phyloP scores from a whole-genome alignment of 768 basidiomycete genomes.

The Leccinum boreale region DNA sequence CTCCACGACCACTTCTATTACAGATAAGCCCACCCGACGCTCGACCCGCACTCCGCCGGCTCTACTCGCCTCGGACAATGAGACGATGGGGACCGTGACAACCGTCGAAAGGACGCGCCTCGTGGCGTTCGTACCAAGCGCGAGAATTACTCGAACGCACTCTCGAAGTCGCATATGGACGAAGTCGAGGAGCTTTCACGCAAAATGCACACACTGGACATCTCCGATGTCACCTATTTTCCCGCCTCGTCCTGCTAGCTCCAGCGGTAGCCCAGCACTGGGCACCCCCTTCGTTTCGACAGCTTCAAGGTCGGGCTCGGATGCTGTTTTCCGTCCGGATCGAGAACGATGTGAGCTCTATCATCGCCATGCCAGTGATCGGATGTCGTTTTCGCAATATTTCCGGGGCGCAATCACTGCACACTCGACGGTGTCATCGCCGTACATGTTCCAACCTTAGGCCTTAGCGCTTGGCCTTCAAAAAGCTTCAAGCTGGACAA shows the following conservation, averaged over 20 bases:
- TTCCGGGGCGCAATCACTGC: conserved; percentile 24
- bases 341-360: background rate
- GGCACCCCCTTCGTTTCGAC: background rate
- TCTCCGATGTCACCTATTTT: background rate
- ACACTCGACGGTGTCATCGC: conserved; percentile 21
- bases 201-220: background rate
- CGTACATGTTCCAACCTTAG: background rate
- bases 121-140: background rate
- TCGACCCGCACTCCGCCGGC: background rate
- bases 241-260: background rate
- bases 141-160: background rate
- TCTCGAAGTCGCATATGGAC: background rate
- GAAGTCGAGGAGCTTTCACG: background rate
- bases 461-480: too few relatives aligned
- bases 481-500: background rate
- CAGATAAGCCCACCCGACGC: too few relatives aligned
- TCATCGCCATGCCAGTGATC: background rate
- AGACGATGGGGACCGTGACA: background rate
- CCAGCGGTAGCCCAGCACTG: background rate
- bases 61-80: background rate
- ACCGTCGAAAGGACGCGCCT: background rate
- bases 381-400: background rate
- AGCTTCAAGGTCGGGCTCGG: background rate
- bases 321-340: too few relatives aligned
- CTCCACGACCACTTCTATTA: background rate